phyloP scores from a whole-genome alignment of 805 yeast species.

The Nakazawaea peltata region DNA sequence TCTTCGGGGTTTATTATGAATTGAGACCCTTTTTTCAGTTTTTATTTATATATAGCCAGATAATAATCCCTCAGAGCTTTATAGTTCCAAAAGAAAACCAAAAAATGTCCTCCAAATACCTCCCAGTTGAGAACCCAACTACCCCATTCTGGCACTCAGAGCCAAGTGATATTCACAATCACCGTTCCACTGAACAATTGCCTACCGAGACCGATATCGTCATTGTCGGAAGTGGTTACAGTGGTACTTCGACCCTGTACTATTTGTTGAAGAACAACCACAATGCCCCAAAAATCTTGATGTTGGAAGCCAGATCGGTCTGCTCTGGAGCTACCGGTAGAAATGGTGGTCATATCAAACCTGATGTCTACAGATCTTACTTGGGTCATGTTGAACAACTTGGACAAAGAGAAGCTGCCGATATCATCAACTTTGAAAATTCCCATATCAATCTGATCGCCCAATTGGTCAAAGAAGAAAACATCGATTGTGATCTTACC shows the following conservation, averaged over 20 bases:
- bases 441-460: conserved; percentile 22
- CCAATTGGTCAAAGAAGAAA: conserved; percentile 19
- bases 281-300: conserved; percentile 11
- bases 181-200: conserved; percentile 17
- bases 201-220: conserved; percentile 31
- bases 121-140: conserved; percentile 16
- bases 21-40: too few species aligned
- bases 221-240: conserved; percentile 37
- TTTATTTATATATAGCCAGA: too few species aligned
- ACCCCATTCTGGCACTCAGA: conserved; percentile 17
- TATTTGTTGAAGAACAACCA: conserved; percentile 19
- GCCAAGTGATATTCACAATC: conserved; percentile 13
- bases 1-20: too few species aligned
- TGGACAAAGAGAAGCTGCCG: conserved; percentile 20
- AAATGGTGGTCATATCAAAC: conserved; percentile 38
- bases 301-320: conserved; percentile 33
- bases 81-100: too few species aligned
- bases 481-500: conserved; percentile 23
- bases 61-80: too few species aligned
- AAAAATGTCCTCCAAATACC: conserved; percentile 6
- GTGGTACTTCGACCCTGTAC: conserved; percentile 34
- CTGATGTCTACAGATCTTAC: conserved; percentile 17
- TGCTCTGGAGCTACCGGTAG: conserved; percentile 37
- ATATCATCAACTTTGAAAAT: conserved; percentile 25
- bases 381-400: conserved; percentile 7